Base-by-base conservation (phyloP, 2,329 filamentous ascomycete genomes). In the Aureobasidium sp. region DNA sequence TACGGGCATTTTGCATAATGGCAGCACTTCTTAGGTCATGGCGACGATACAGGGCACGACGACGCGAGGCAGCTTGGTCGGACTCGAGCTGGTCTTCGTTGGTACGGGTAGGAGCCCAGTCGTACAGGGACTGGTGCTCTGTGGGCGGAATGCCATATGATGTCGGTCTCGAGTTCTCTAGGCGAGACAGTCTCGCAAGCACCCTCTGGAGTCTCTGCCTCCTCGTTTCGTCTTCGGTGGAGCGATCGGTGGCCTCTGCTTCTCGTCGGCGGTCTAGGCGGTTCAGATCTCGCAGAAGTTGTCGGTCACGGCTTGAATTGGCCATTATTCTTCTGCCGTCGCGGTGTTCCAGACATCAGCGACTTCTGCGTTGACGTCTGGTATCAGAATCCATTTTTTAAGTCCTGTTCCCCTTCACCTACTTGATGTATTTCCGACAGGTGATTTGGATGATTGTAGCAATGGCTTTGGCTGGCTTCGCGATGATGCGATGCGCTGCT, bases 41-140 rank as follows among this genome's bases (percentile, higher is more conserved):
- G 63, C 63, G 67, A 25, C 68, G 64, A 47, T 74, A 73, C 45
- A 74, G 61, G 65, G 75, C 72, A 37, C 71, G 71, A 55, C 73
- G 68, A 14, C 72, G 70, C 51, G 76, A 72, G 54, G 77, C 68
- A 63, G 77, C 76, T 59, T 70, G 70, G 16, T 70, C 69, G 57
- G 75, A 71, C 10, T 63, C 64, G 59, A 70, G 70, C 50, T 66
- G 64, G 59, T 71, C 69, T 55, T 73, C 68, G 42, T 67, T 69
- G n/a, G 68, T 73, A 37, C 75, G 73, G 9, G 76, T 76, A 10
- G 82, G 82, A 37, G 82, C 81, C 83, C 83, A 85, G 69, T 84
- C 82, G 71, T 85, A 85, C 47, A 85, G 72, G 59, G 75, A 79
- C 66, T 83, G 81, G 64, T 78, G 72, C 66, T 77, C 78, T 21